Evolutionary conservation across 2,329 filamentous ascomycete species (phyloP), one percentile per base, ranked within the genome.

Genomic region (Aureobasidium vineae): DNA sequence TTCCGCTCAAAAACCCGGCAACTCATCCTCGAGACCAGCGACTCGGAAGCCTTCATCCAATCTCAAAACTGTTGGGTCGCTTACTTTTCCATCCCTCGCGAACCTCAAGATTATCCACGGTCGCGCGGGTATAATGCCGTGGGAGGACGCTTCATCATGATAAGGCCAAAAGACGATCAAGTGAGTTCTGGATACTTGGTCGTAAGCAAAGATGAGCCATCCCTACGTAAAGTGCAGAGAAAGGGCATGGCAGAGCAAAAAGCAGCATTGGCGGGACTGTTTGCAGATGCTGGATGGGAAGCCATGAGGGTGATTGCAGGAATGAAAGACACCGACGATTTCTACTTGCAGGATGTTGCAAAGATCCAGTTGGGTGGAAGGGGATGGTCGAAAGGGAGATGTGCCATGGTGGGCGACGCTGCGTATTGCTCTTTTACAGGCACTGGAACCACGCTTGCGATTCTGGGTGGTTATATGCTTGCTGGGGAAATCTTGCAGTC

Each of bases 301-400:
- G 71, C 73, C 5, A 67, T 71, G 0, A 73, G 79, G 5, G 73
- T 82, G 4, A 68, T 81, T 40, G 68, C 72, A 5, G 77, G 73
- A 0, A 77, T 80, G 74, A 65, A 73, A 31, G 54, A 69, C 16
- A 68, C 70, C 2, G 67, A 72, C 2, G 73, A 74, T 53, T 73
- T 74, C 61, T 74, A 74, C 66, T 69, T 69, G 65, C 60, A 63
- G 8, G 45, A 70, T 5, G 67, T 75, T 31, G 74, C 70, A 2
- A 73, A 75, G 66, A 70, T 74, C 6, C 69, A 73, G 21, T 68
- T 77, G 63, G 70, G 74, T 1, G 71, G 57, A 3, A 11, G 53
- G 16, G 31, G 49, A 19, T 78, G 78, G 74, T 75, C 69, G 19
- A 73, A 73, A 5, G 78, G 70, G 0, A 64, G 73, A 15, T 69